These are phyloP conservation scores for Toxicodendron radicans DNA, from an alignment of 345 rosid genomes.

Conservation along the genomic window DNA sequence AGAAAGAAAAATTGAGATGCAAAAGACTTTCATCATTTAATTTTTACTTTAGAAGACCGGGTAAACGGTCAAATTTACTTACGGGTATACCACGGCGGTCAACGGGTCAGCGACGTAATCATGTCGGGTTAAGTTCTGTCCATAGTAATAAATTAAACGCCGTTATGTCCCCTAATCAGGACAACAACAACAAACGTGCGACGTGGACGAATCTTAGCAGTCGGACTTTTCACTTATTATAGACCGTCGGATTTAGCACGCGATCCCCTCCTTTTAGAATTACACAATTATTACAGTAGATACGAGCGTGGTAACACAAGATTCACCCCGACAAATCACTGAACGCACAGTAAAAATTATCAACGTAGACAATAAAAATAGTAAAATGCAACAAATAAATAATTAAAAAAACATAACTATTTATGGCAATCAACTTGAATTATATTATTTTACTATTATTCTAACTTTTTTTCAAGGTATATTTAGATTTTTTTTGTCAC, in stretches of 20 bases:
- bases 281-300: slow-evolving; percentile 38
- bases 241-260: slow-evolving; percentile 27
- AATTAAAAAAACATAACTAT: too few relatives aligned
- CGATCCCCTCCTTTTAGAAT: slow-evolving; percentile 16
- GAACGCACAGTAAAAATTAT: background rate
- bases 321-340: slow-evolving; percentile 42
- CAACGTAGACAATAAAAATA: too few relatives aligned
- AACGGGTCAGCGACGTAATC: slow-evolving; percentile 27
- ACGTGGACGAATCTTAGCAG: slow-evolving; percentile 23
- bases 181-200: background rate
- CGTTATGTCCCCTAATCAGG: slow-evolving; percentile 23
- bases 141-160: slow-evolving; percentile 17
- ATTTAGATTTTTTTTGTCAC: too few relatives aligned
- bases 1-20: background rate
- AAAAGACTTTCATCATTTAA: background rate
- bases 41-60: background rate
- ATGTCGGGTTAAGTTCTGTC: slow-evolving; percentile 26
- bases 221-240: background rate
- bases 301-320: slow-evolving; percentile 42
- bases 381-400: too few relatives aligned
- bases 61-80: slow-evolving; percentile 18
- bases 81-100: slow-evolving; percentile 17
- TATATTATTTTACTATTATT: too few relatives aligned
- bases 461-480: too few relatives aligned
- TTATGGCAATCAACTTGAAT: too few relatives aligned